Evolutionary conservation across 1,284 basidiomycete genomes (phyloP).

Genomic region (Ustilago crameri): DNA sequence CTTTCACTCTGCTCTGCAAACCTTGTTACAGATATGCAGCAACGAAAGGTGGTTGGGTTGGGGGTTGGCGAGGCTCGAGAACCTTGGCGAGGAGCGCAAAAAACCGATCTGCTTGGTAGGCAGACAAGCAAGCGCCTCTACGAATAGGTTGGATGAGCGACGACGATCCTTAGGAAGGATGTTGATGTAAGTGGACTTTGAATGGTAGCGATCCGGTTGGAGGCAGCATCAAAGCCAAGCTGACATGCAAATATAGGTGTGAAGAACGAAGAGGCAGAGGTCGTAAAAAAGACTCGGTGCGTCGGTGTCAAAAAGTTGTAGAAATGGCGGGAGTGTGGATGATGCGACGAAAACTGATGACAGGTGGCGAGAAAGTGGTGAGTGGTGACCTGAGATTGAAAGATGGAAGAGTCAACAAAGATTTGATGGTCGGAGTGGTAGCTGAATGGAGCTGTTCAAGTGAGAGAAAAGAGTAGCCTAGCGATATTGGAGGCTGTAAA

Average conservation of each 20-base stretch:
- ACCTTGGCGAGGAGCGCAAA: conserved; percentile 9
- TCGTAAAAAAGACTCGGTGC: conserved; percentile 6
- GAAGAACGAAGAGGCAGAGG: conserved; percentile 1
- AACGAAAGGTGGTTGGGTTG: conserved; percentile 2
- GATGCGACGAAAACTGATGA: conserved; percentile 3
- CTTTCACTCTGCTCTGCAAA: conserved; percentile 18
- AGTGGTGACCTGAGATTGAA: not conserved
- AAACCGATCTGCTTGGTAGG: not conserved
- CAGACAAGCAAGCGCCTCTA: conserved; percentile 1
- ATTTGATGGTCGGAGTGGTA: conserved; percentile 4
- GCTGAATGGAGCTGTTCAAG: conserved; percentile 32
- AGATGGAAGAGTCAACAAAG: conserved; percentile 4
- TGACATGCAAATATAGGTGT: not conserved
- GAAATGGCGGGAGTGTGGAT: not conserved
- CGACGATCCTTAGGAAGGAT: conserved; percentile 23
- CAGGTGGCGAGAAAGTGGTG: not conserved
- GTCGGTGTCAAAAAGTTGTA: not conserved
- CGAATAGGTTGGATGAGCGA: conserved; percentile 2
- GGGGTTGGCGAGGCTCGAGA: conserved; percentile 21
- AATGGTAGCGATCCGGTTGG: conserved; percentile 17
- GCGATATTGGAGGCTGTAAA: conserved; percentile 53
- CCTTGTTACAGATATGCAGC: conserved; percentile 18
- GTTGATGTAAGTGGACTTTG: conserved; percentile 9
- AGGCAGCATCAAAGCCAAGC: conserved; percentile 38
- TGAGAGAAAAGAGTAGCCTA: conserved; percentile 29